A percentile compares a stretch with the other conserved stretches of the same genome.
phyloP scores from a whole-genome alignment of 768 basidiomycete species.

The Coprinopsis strossmayeri region DNA sequence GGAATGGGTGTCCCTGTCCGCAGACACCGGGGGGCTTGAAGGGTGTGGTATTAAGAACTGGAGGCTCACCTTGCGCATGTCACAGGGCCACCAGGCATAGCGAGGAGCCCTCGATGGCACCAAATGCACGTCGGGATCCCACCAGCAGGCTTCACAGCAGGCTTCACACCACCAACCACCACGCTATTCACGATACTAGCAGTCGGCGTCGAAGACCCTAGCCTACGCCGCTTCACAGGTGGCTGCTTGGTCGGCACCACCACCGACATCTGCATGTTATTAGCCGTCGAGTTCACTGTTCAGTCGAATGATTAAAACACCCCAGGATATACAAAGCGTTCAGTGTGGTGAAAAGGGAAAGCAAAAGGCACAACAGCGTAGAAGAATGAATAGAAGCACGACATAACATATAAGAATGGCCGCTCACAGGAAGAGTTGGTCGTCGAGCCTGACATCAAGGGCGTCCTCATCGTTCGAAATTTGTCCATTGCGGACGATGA shows the following conservation, averaged over 20 bases:
- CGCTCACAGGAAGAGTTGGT: conserved; percentile 2
- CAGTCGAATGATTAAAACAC: background rate
- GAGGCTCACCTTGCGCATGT: conserved; percentile 1
- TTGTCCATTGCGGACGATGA: background rate
- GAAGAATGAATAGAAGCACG: background rate
- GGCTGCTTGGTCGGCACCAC: conserved; percentile 19
- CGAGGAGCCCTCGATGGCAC: background rate
- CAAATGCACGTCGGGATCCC: background rate
- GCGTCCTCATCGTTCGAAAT: background rate
- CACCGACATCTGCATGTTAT: background rate
- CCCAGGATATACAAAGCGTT: no score
- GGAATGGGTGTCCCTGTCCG: no score
- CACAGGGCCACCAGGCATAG: background rate
- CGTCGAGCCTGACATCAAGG: background rate
- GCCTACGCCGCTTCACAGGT: conserved; percentile 20
- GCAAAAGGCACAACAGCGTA: background rate
- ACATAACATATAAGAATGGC: no score
- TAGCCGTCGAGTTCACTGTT: background rate
- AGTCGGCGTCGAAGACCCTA: conserved; percentile 9
- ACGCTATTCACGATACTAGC: background rate
- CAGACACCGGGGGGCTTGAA: no score
- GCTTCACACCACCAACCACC: background rate
- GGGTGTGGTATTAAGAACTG: no score
- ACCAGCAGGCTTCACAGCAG: background rate
- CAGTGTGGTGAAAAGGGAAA: no score